phyloP scores from a whole-genome alignment of 495 filamentous ascomycete species.

The Staphylotrichum tortipilum region DNA sequence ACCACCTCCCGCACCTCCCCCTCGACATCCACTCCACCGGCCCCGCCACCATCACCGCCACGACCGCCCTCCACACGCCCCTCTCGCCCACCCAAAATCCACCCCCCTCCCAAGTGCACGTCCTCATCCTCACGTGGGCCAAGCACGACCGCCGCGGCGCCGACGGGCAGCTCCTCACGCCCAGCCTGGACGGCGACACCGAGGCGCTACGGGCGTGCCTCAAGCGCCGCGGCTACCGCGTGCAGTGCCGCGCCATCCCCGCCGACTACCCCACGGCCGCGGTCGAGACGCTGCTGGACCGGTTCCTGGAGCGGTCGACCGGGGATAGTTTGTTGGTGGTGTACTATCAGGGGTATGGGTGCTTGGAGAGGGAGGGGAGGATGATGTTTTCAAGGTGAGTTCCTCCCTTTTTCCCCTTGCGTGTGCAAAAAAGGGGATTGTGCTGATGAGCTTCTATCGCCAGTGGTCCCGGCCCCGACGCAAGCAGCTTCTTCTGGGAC shows the following conservation, averaged over 20 bases:
- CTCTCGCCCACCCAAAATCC: not conserved
- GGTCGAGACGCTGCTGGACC: slow-evolving; percentile 19
- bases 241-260: slow-evolving; percentile 20
- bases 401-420: not conserved
- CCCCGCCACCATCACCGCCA: not conserved
- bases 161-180: slow-evolving; percentile 13
- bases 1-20: too few relatives aligned
- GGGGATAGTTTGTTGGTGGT: slow-evolving; percentile 12
- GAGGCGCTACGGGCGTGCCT: slow-evolving; percentile 15
- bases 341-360: slow-evolving; percentile 20
- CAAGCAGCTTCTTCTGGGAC: slow-evolving; percentile 20
- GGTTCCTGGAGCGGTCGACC: slow-evolving; percentile 11
- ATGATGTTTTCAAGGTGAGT: slow-evolving; percentile 20
- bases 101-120: slow-evolving; percentile 18
- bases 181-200: slow-evolving; percentile 1
- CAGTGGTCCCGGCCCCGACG: not conserved
- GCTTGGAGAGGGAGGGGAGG: slow-evolving; percentile 11
- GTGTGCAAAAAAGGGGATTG: not conserved
- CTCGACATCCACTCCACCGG: too few relatives aligned
- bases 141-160: slow-evolving; percentile 6
- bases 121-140: slow-evolving; percentile 20
- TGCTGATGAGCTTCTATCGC: not conserved
- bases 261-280: slow-evolving; percentile 19
- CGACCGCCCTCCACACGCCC: not conserved
- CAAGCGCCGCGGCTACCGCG: slow-evolving; percentile 18